Evolutionary conservation across 2,329 filamentous ascomycete genomes (phyloP).

Genomic region (Malbranchea cinnamomea): DNA sequence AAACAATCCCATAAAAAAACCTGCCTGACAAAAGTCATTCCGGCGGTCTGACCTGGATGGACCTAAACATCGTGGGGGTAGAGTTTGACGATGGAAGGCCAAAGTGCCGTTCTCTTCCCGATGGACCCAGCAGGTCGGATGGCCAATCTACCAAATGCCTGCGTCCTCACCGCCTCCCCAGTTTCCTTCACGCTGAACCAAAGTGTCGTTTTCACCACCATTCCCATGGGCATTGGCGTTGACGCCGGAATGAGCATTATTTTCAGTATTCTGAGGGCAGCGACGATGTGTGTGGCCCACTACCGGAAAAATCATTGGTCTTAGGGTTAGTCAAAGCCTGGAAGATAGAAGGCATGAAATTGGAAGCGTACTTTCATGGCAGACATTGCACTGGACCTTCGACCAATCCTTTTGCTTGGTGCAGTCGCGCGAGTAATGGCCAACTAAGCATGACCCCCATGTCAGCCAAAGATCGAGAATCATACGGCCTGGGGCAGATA

Average conservation of each 20-base stretch:
- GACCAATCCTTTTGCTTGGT: conserved; percentile 28
- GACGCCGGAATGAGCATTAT: conserved; percentile 5
- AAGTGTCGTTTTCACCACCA: conserved; percentile 12
- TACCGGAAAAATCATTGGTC: too few species aligned
- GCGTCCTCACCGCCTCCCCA: conserved; percentile 3
- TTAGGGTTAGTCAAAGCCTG: too few species aligned
- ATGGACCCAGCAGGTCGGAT: too few species aligned
- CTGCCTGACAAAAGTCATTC: too few species aligned
- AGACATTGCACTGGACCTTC: conserved; percentile 31
- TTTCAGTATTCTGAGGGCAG: conserved; percentile 19
- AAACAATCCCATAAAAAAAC: too few species aligned
- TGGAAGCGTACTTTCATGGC: conserved; percentile 30
- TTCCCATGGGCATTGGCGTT: conserved; percentile 10
- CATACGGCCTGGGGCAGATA: conserved; percentile 7
- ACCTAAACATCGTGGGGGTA: too few species aligned
- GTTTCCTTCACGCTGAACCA: conserved; percentile 5
- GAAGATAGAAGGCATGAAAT: too few species aligned
- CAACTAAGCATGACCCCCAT: conserved; percentile 14
- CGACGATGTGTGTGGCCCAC: conserved; percentile 30
- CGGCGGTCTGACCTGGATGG: too few species aligned
- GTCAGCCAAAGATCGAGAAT: background rate
- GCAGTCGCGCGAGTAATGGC: conserved; percentile 31
- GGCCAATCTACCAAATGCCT: too few species aligned
- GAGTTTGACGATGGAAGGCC: too few species aligned
- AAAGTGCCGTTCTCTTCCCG: too few species aligned